These are phyloP conservation scores for Trichoderma hamatum DNA, from an alignment of 2,329 filamentous ascomycete species.

Conservation along the genomic window DNA sequence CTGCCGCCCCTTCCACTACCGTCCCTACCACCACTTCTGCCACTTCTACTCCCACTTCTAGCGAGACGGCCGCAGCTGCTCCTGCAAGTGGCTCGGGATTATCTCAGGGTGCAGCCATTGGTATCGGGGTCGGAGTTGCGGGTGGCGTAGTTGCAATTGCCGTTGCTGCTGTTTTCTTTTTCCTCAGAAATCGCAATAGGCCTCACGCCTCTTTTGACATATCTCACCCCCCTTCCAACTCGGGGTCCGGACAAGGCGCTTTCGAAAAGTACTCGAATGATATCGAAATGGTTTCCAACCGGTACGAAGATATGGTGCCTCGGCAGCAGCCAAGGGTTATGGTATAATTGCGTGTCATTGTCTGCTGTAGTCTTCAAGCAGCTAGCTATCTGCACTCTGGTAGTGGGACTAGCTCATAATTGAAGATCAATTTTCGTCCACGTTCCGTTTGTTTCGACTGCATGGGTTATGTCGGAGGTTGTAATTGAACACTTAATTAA, in stretches of 20 bases:
- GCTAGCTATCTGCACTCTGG: constrained; percentile 26
- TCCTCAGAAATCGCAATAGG: constrained; percentile 39
- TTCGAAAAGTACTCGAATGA: constrained; percentile 47
- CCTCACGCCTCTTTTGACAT: constrained; percentile 46
- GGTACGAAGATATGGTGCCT: constrained; percentile 62
- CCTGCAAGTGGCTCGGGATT: constrained; percentile 36
- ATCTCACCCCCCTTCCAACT: constrained; percentile 54
- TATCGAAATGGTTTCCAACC: constrained; percentile 55
- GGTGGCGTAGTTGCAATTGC: constrained; percentile 47
- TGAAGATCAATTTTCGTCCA: constrained; percentile 12
- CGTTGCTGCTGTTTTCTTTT: constrained; percentile 45
- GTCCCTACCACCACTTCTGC: constrained; percentile 9
- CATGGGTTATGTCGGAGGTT: constrained; percentile 4
- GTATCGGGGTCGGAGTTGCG: constrained; percentile 53
- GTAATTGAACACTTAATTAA: not conserved
- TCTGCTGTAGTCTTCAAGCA: constrained; percentile 3
- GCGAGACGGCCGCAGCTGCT: constrained; percentile 25
- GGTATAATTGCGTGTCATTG: constrained; percentile 36
- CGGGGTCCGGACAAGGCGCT: constrained; percentile 38
- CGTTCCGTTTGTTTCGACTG: constrained; percentile 17
- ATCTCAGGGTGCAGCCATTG: constrained; percentile 50
- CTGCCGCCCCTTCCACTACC: not conserved
- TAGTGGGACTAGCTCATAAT: constrained; percentile 24
- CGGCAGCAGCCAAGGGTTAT: constrained; percentile 52
- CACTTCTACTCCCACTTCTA: constrained; percentile 17